These are phyloP conservation scores for Pestalotiopsis sp. DNA, from an alignment of 2,329 filamentous ascomycete species.

Conservation along the genomic window DNA sequence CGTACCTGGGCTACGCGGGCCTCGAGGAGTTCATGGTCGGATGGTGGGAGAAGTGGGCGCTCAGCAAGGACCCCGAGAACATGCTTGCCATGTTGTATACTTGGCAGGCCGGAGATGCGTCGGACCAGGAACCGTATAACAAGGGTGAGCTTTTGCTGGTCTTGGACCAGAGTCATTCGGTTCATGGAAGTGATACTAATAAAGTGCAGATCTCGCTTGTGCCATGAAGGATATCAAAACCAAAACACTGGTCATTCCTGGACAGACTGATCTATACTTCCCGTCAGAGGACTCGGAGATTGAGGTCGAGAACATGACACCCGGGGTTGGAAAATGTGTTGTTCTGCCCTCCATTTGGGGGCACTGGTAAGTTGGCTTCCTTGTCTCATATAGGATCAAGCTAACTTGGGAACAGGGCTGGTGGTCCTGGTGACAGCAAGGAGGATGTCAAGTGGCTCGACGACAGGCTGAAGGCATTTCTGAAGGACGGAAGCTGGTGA, in stretches of 20 bases:
- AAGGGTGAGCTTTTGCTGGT: conserved; percentile 31
- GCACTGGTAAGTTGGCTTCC: conserved; percentile 31
- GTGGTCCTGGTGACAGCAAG: conserved; percentile 69
- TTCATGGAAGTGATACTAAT: not conserved
- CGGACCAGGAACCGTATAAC: conserved; percentile 67
- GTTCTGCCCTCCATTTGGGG: conserved; percentile 43
- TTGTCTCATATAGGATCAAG: not conserved
- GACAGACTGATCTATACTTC: conserved; percentile 78
- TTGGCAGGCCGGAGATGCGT: conserved; percentile 75
- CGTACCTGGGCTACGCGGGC: conserved; percentile 61
- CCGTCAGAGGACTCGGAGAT: conserved; percentile 77
- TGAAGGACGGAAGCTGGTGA: conserved; percentile 20
- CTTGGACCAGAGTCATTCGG: not conserved
- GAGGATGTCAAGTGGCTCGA: conserved; percentile 75
- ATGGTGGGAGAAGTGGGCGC: conserved; percentile 77
- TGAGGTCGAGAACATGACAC: conserved; percentile 57
- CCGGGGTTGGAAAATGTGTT: conserved; percentile 33
- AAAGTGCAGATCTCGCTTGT: conserved; percentile 53
- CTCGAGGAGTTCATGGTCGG: conserved; percentile 73
- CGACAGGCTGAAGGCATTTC: conserved; percentile 53
- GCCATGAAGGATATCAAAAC: conserved; percentile 71
- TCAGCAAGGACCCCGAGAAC: conserved; percentile 74
- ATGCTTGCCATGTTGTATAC: conserved; percentile 74
- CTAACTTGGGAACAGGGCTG: conserved; percentile 45
- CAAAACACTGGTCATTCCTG: conserved; percentile 69